These are phyloP conservation scores for Scleroderma citrinum DNA, from an alignment of 768 basidiomycete genomes.

Conservation along the genomic window DNA sequence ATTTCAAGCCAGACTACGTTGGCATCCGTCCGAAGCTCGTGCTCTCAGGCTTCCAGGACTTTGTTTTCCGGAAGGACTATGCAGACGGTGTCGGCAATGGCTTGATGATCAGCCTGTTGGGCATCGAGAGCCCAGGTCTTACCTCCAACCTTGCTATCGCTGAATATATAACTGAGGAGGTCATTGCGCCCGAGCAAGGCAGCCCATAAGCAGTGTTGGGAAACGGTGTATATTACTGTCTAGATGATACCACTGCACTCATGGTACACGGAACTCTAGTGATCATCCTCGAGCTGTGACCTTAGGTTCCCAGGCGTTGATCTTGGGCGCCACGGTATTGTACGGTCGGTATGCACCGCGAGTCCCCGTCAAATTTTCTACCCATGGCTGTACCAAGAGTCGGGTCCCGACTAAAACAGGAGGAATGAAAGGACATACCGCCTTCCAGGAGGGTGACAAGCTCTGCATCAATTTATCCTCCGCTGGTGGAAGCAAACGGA, in stretches of 20 bases:
- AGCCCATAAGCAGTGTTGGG: background rate
- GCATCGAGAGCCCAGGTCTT: slow-evolving; percentile 90
- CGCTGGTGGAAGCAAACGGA: slow-evolving; percentile 75
- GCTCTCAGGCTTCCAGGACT: slow-evolving; percentile 82
- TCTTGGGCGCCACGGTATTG: slow-evolving; percentile 80
- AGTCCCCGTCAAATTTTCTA: slow-evolving; percentile 90
- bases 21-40: slow-evolving; percentile 88
- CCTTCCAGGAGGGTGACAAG: slow-evolving; percentile 73
- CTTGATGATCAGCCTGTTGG: slow-evolving; percentile 75
- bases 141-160: slow-evolving; percentile 86
- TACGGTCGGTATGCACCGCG: slow-evolving; percentile 87
- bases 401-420: too few species aligned
- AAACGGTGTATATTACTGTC: background rate
- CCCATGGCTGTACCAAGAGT: slow-evolving; percentile 51
- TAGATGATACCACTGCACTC: background rate
- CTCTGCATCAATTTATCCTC: slow-evolving; percentile 69
- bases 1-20: slow-evolving; percentile 75
- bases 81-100: slow-evolving; percentile 31
- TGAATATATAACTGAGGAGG: slow-evolving; percentile 67
- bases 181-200: slow-evolving; percentile 27
- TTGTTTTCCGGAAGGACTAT: slow-evolving; percentile 64
- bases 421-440: slow-evolving; percentile 45
- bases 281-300: slow-evolving; percentile 40
- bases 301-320: slow-evolving; percentile 80
- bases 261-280: background rate